Conservation (phyloP, 352 stramenopile species). For the Blastocystis sp. region DNA sequence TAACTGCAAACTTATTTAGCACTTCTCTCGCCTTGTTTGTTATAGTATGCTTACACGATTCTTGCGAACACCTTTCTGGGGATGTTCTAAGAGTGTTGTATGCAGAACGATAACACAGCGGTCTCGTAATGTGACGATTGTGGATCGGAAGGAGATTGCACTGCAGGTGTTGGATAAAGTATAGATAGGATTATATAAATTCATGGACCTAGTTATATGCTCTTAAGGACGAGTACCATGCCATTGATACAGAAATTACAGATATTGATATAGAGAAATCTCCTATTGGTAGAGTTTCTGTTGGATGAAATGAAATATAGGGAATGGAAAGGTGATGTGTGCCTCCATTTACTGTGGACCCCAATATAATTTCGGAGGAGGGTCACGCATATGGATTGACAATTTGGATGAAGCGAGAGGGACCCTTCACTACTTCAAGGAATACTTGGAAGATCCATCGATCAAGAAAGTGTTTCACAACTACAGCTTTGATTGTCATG, state of each 20-base stretch:
- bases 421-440: slow-evolving; percentile 76
- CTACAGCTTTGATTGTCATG: slow-evolving; percentile 96
- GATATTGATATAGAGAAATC: slow-evolving; percentile 58
- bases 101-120: neutral
- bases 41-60: neutral
- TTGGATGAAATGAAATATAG: slow-evolving; percentile 67
- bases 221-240: slow-evolving; percentile 60
- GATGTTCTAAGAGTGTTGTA: neutral
- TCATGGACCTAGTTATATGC: neutral
- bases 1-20: slow-evolving; percentile 31
- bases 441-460: slow-evolving; percentile 81
- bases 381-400: slow-evolving; percentile 79
- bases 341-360: slow-evolving; percentile 88
- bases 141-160: slow-evolving; percentile 56
- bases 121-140: slow-evolving; percentile 44
- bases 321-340: slow-evolving; percentile 92
- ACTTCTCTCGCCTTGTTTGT: slow-evolving; percentile 47
- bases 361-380: slow-evolving; percentile 89
- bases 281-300: slow-evolving; percentile 43
- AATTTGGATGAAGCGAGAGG: slow-evolving; percentile 79
- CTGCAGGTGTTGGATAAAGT: slow-evolving; percentile 45
- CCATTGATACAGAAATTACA: slow-evolving; percentile 51
- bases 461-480: slow-evolving; percentile 89
- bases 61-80: neutral
- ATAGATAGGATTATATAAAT: neutral